These are phyloP conservation scores for Cercophora sp. DNA, from an alignment of 495 filamentous ascomycete species.

Conservation along the genomic window DNA sequence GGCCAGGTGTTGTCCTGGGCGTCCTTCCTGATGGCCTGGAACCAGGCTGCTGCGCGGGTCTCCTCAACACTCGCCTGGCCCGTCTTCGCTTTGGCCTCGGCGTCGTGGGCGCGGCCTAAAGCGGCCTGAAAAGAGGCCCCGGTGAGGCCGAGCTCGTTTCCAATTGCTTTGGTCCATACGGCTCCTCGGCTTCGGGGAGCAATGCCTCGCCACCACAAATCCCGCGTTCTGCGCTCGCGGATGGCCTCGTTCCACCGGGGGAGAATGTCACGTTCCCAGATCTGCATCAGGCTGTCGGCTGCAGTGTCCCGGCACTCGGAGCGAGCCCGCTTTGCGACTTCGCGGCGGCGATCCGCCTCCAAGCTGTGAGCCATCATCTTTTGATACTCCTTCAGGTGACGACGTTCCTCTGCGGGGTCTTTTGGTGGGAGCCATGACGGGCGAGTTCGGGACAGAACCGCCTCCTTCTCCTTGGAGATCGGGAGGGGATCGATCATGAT, in stretches of 20 bases:
- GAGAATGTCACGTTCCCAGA: constrained; percentile 86
- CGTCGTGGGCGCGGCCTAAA: constrained; percentile 65
- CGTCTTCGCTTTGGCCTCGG: constrained; percentile 50
- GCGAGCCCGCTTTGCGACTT: constrained; percentile 45
- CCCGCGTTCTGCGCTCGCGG: constrained; percentile 69
- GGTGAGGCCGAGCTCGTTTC: constrained; percentile 79
- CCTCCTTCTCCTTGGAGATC: constrained; percentile 94
- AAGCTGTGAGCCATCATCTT: constrained; percentile 82
- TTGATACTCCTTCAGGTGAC: constrained; percentile 87
- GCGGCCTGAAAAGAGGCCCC: constrained; percentile 76
- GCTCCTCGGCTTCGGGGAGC: constrained; percentile 71
- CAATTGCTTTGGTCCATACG: constrained; percentile 85
- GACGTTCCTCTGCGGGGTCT: constrained; percentile 85
- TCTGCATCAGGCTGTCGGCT: constrained; percentile 66
- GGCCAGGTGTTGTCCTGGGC: constrained; percentile 65
- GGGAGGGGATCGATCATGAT: constrained; percentile 96
- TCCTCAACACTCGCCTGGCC: constrained; percentile 41
- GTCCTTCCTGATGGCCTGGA: constrained; percentile 66
- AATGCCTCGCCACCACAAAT: constrained; percentile 93
- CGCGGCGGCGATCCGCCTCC: constrained; percentile 60
- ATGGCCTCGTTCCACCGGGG: constrained; percentile 80
- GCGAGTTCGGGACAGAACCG: constrained; percentile 81
- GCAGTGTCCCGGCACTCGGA: constrained; percentile 48
- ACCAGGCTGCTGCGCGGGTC: constrained; percentile 50
- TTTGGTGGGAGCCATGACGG: constrained; percentile 96